These are phyloP conservation scores for Nematodospora anomalae DNA, from an alignment of 1,139 yeast species.

Conservation along the genomic window DNA sequence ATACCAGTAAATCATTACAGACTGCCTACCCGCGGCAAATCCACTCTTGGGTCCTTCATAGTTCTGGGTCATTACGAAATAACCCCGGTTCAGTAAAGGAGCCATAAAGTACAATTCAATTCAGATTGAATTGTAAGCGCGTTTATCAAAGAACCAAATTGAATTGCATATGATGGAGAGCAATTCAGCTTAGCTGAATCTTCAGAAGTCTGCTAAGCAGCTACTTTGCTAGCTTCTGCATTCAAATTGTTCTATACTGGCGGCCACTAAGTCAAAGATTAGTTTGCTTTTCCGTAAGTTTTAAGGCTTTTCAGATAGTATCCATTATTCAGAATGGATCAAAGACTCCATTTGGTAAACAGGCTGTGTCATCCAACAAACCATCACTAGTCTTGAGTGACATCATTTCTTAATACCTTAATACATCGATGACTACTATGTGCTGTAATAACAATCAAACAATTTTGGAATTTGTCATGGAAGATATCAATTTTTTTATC, in stretches of 20 bases:
- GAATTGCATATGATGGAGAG: constrained; percentile 16
- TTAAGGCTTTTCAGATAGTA: too few relatives aligned
- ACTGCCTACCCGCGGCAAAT: constrained; percentile 24
- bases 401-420: too few relatives aligned
- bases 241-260: constrained; percentile 32
- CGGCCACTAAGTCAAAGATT: constrained; percentile 34
- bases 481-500: too few relatives aligned
- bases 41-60: constrained; percentile 22
- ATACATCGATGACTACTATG: too few relatives aligned
- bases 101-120: constrained; percentile 23
- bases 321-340: too few relatives aligned
- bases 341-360: too few relatives aligned
- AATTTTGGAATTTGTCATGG: too few relatives aligned
- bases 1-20: constrained; percentile 25
- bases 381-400: too few relatives aligned
- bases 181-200: constrained; percentile 15
- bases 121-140: constrained; percentile 16
- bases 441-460: too few relatives aligned
- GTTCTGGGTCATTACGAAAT: constrained; percentile 26
- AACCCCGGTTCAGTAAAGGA: constrained; percentile 23
- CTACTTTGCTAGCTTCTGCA: constrained; percentile 23
- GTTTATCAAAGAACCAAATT: constrained; percentile 11
- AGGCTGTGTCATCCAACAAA: too few relatives aligned
- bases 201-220: constrained; percentile 18
- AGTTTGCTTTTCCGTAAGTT: too few relatives aligned